Conservation (phyloP, 2,329 filamentous ascomycete species). For the Verticillium klebahnii region DNA sequence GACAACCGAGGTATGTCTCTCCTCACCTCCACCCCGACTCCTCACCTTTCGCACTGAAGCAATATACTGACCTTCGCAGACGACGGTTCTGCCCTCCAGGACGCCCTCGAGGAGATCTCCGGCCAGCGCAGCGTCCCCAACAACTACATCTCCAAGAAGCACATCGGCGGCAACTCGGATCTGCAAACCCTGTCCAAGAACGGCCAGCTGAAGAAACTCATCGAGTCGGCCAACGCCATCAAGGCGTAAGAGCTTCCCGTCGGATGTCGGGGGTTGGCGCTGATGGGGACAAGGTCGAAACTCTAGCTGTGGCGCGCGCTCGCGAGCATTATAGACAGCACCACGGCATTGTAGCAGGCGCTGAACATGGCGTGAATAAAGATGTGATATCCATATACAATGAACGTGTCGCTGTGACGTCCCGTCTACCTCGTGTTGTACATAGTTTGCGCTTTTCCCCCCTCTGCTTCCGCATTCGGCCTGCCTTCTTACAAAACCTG, state of each 20-base stretch:
- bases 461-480: constrained; percentile 8
- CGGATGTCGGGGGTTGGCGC: neutral
- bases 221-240: constrained; percentile 38
- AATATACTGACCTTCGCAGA: constrained; percentile 42
- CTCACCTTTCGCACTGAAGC: neutral
- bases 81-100: constrained; percentile 79
- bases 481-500: constrained; percentile 53
- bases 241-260: constrained; percentile 29
- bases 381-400: neutral
- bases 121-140: constrained; percentile 90
- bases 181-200: constrained; percentile 54
- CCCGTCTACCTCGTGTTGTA: neutral
- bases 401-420: neutral
- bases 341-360: no score
- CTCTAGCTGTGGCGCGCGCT: neutral
- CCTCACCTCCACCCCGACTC: constrained; percentile 27
- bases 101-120: constrained; percentile 74
- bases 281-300: neutral
- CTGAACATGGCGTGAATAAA: neutral
- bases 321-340: neutral
- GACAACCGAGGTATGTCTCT: constrained; percentile 71
- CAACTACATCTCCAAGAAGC: constrained; percentile 85
- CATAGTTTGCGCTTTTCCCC: neutral
- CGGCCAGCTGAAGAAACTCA: constrained; percentile 34
- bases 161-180: constrained; percentile 96